Conservation (phyloP, 2,329 filamentous ascomycete genomes). For the Apiospora kogelbergensis region DNA sequence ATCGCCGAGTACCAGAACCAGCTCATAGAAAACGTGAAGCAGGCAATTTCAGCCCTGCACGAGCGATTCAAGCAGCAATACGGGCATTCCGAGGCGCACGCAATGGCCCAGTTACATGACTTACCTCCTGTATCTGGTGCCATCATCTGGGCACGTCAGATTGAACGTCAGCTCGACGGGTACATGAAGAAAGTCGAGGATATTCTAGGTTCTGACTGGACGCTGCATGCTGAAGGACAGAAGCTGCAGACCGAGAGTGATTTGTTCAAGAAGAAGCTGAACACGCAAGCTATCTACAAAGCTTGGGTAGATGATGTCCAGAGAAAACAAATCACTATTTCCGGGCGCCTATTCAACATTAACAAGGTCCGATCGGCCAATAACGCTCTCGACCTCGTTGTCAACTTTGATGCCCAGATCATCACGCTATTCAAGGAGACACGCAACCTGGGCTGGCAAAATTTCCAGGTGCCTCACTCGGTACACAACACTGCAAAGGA, state of each 20-base stretch:
- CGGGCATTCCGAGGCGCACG: conserved; percentile 94
- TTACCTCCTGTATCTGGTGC: conserved; percentile 93
- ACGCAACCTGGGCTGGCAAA: conserved; percentile 91
- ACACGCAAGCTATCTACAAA: conserved; percentile 91
- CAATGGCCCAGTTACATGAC: conserved; percentile 96
- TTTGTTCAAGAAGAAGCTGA: conserved; percentile 93
- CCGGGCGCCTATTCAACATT: conserved; percentile 89
- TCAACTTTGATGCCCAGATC: conserved; percentile 97
- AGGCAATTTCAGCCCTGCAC: conserved; percentile 89
- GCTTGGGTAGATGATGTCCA: conserved; percentile 93
- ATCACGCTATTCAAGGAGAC: conserved; percentile 99
- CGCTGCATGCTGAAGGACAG: conserved; percentile 89
- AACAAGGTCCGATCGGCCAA: conserved; percentile 85
- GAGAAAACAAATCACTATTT: conserved; percentile 84
- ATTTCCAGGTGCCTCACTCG: conserved; percentile 89
- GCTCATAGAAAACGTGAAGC: conserved; percentile 96
- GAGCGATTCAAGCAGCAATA: conserved; percentile 99
- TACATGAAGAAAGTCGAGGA: conserved; percentile 99
- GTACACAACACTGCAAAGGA: conserved; percentile 97
- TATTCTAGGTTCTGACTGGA: conserved; percentile 93
- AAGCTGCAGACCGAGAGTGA: conserved; percentile 90
- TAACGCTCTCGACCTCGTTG: conserved; percentile 80
- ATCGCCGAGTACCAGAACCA: conserved; percentile 98
- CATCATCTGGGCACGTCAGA: conserved; percentile 97
- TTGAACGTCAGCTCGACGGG: conserved; percentile 89